phyloP scores from a whole-genome alignment of 805 yeast species.

The Starmerella floricola region DNA sequence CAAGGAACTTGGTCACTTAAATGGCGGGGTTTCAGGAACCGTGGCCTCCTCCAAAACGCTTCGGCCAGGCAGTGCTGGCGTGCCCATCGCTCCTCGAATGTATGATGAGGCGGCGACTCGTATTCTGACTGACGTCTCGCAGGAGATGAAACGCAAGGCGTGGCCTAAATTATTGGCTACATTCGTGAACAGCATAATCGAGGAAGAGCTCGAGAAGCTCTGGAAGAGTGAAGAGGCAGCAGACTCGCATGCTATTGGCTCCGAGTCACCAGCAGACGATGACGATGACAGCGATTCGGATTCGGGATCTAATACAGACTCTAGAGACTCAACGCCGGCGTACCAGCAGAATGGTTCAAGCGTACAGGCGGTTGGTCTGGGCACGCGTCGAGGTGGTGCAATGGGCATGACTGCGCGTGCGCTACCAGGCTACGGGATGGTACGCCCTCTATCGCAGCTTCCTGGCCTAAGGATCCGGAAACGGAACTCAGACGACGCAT shows the following conservation, averaged over 20 bases:
- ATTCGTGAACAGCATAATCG: neutral
- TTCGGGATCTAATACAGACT: neutral
- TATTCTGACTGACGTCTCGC: neutral
- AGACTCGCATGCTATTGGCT: neutral
- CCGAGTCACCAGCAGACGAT: neutral
- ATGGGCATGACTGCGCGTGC: slow-evolving; percentile 1
- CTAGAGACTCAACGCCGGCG: neutral
- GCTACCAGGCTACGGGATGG: slow-evolving; percentile 1
- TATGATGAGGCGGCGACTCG: neutral
- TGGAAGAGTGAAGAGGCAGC: neutral
- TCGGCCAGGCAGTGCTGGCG: neutral
- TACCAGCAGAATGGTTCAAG: neutral
- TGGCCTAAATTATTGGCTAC: neutral
- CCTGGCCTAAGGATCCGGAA: slow-evolving; percentile 1
- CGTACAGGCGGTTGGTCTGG: neutral
- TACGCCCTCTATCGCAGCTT: neutral
- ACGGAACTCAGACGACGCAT: neutral
- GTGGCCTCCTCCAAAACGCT: neutral
- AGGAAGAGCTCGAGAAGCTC: neutral
- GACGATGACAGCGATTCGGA: neutral
- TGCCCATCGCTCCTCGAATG: neutral
- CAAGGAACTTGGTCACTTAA: neutral
- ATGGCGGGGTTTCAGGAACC: too few relatives aligned
- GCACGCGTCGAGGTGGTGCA: slow-evolving; percentile 1
- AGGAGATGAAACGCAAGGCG: neutral